A percentile compares a stretch with the other conserved stretches of the same genome.
phyloP scores from a whole-genome alignment of 495 filamentous ascomycete species.

The Eremomyces bilateralis region DNA sequence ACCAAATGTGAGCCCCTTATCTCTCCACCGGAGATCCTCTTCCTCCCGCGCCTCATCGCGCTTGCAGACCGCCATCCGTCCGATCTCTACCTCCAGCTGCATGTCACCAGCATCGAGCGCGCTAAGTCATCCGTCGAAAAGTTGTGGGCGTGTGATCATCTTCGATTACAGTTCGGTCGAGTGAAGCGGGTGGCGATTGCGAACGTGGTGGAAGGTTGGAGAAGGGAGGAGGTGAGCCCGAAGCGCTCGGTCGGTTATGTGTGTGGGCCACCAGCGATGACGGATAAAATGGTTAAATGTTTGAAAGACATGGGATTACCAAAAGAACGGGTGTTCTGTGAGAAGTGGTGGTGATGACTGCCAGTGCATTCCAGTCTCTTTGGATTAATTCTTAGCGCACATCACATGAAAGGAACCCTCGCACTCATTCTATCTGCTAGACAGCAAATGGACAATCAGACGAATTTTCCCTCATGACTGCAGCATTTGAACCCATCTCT shows the following conservation, averaged over 20 bases:
- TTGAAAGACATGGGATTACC: slow-evolving; percentile 29
- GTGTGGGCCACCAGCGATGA: slow-evolving; percentile 63
- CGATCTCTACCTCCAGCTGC: neutral
- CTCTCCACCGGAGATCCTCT: neutral
- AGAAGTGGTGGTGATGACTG: slow-evolving; percentile 98
- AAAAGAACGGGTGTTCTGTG: slow-evolving; percentile 40
- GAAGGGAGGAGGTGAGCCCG: slow-evolving; percentile 21
- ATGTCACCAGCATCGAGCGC: too few relatives aligned
- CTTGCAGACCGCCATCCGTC: neutral
- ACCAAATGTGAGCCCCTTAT: slow-evolving; percentile 8
- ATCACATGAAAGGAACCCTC: too few relatives aligned
- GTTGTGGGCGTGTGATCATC: too few relatives aligned
- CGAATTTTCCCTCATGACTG: too few relatives aligned
- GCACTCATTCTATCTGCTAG: too few relatives aligned
- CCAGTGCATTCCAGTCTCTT: too few relatives aligned
- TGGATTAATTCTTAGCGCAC: too few relatives aligned
- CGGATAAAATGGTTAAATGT: slow-evolving; percentile 48
- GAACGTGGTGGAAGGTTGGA: slow-evolving; percentile 21
- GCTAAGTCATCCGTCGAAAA: too few relatives aligned
- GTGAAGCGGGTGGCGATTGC: too few relatives aligned
- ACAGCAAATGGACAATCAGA: too few relatives aligned
- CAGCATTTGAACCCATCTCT: too few relatives aligned
- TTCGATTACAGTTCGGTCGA: too few relatives aligned
- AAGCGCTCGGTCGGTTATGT: slow-evolving; percentile 33
- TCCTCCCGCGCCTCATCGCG: neutral